Evolutionary conservation across 2,329 filamentous ascomycete species (phyloP).

Genomic region (Metarhizium album): DNA sequence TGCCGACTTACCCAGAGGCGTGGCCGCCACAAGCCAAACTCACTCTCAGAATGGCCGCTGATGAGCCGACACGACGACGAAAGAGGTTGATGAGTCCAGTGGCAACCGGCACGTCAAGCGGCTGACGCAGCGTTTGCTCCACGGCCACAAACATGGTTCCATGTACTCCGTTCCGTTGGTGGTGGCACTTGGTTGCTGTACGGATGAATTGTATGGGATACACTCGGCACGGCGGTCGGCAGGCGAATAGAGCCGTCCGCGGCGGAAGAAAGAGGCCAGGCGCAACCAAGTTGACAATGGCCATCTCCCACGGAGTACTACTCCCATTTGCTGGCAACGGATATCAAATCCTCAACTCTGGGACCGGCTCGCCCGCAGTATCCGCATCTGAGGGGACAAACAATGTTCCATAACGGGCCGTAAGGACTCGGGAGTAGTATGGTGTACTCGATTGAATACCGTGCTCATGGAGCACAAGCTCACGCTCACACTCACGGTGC

Average conservation of each 20-base stretch:
- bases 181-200: no score
- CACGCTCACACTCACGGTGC: not conserved
- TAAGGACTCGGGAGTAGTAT: no score
- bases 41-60: not conserved
- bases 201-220: no score
- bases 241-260: no score
- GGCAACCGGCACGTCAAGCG: not conserved
- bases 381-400: not conserved
- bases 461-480: not conserved
- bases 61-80: not conserved
- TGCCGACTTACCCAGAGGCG: conserved; percentile 10
- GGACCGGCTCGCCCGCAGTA: not conserved
- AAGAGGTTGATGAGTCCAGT: not conserved
- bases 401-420: not conserved
- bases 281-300: no score
- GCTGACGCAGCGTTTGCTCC: not conserved
- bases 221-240: no score
- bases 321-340: no score
- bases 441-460: not conserved
- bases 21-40: not conserved
- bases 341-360: not conserved
- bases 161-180: no score
- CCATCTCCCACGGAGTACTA: no score
- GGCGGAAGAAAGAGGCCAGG: no score
- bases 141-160: not conserved